Conservation (phyloP, 331 rosid species). For the Prunus yedoensis region DNA sequence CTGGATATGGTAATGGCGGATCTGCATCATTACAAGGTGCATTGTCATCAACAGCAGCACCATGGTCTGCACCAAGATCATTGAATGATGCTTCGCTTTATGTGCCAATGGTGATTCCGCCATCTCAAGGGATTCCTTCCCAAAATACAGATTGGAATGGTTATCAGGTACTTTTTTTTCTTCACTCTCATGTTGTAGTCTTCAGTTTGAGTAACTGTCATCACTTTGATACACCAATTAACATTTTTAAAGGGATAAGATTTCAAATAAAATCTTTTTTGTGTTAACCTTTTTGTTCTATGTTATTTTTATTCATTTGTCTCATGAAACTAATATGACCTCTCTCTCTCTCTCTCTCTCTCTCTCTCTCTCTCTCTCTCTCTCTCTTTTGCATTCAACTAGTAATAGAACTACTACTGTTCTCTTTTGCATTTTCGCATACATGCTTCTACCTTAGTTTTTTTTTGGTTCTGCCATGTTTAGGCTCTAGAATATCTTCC, state of each 20-base stretch:
- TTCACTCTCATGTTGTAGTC: not conserved
- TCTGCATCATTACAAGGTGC: constrained; percentile 48
- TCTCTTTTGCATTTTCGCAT: not conserved
- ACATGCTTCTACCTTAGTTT: not conserved
- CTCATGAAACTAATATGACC: not conserved
- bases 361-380: too few relatives aligned
- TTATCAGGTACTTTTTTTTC: constrained; percentile 57
- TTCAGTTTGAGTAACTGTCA: not conserved
- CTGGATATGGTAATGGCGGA: constrained; percentile 60
- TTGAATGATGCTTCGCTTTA: constrained; percentile 60
- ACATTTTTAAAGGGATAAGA: not conserved
- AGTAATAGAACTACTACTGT: not conserved
- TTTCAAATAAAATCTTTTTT: not conserved
- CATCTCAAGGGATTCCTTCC: constrained; percentile 53
- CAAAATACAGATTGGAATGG: constrained; percentile 70
- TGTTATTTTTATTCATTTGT: not conserved
- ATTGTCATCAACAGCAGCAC: constrained; percentile 43
- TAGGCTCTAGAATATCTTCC: constrained; percentile 38
- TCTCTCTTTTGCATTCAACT: too few relatives aligned
- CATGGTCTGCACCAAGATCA: constrained; percentile 70
- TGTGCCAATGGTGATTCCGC: constrained; percentile 60
- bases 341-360: too few relatives aligned
- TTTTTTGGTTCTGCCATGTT: not conserved
- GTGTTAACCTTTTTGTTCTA: not conserved
- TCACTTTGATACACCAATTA: not conserved